phyloP scores from a whole-genome alignment of 257 asterid species.

The Cinchona pubescens region DNA sequence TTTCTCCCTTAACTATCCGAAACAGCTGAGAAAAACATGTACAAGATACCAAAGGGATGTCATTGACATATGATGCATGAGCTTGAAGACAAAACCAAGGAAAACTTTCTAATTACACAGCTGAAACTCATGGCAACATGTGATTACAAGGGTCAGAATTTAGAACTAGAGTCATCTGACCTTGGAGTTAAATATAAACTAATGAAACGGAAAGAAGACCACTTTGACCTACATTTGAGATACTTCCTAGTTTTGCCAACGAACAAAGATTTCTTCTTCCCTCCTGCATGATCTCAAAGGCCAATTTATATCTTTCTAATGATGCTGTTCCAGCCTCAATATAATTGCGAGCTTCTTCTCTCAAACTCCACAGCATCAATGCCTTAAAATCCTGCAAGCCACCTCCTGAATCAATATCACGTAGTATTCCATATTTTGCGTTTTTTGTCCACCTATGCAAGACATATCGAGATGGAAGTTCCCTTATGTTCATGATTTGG shows the following conservation, averaged over 20 bases:
- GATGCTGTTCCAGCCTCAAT: constrained; percentile 79
- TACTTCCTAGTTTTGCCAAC: constrained; percentile 67
- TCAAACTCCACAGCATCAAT: constrained; percentile 82
- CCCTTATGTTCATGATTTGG: constrained; percentile 83
- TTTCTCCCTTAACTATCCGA: background rate
- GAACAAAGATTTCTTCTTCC: constrained; percentile 81
- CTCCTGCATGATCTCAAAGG: constrained; percentile 91
- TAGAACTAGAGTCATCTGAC: constrained; percentile 19
- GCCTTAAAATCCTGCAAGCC: constrained; percentile 63
- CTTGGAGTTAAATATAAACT: constrained; percentile 16
- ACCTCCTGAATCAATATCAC: constrained; percentile 77
- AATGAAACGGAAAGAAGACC: constrained; percentile 19
- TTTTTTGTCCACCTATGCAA: constrained; percentile 83
- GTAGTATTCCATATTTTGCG: constrained; percentile 64
- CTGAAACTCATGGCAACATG: constrained; percentile 20
- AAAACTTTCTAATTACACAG: constrained; percentile 33
- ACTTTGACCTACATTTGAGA: constrained; percentile 32
- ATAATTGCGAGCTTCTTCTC: constrained; percentile 79
- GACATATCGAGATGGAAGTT: constrained; percentile 77
- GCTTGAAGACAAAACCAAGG: background rate
- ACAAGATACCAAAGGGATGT: background rate
- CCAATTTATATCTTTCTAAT: constrained; percentile 73
- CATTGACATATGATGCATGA: background rate
- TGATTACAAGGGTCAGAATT: constrained; percentile 19
- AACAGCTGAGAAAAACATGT: background rate